Percentiles rank a stretch among this genome's conserved stretches.
These are phyloP conservation scores for Heritiera fomes DNA, from an alignment of 345 rosid genomes.

Conservation along the genomic window DNA sequence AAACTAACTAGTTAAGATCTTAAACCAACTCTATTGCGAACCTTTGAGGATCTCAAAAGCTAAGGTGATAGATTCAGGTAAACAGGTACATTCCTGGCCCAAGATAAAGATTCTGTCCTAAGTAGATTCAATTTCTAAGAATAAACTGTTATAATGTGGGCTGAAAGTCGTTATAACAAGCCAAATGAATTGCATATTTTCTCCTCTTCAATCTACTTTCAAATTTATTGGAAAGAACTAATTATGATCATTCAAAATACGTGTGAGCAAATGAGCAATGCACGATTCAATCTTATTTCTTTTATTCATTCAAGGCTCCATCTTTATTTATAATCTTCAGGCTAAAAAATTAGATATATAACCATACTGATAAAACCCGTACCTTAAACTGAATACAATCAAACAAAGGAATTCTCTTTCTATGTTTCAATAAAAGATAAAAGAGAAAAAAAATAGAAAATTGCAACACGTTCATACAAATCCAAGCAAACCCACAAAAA, in stretches of 20 bases:
- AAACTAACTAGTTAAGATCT: neutral
- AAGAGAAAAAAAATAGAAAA: too few species aligned
- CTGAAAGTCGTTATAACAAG: neutral
- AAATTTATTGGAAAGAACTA: neutral
- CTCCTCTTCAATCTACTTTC: neutral
- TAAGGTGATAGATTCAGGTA: neutral
- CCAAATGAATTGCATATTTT: neutral
- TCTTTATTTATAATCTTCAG: neutral
- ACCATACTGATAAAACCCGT: neutral
- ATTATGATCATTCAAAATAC: neutral
- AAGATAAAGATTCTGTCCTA: neutral
- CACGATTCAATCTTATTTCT: neutral
- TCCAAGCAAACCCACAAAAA: neutral
- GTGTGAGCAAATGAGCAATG: neutral
- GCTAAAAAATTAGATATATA: neutral
- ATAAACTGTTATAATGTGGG: neutral
- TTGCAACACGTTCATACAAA: too few species aligned
- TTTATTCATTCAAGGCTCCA: conserved; percentile 7
- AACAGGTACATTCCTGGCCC: neutral
- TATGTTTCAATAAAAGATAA: neutral
- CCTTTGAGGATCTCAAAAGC: neutral
- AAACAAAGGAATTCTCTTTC: conserved; percentile 3
- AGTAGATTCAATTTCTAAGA: neutral
- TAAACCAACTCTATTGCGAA: neutral
- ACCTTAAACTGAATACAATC: neutral